Evolutionary conservation across 2,329 filamentous ascomycete genomes (phyloP).

Genomic region (Fusarium sp.): DNA sequence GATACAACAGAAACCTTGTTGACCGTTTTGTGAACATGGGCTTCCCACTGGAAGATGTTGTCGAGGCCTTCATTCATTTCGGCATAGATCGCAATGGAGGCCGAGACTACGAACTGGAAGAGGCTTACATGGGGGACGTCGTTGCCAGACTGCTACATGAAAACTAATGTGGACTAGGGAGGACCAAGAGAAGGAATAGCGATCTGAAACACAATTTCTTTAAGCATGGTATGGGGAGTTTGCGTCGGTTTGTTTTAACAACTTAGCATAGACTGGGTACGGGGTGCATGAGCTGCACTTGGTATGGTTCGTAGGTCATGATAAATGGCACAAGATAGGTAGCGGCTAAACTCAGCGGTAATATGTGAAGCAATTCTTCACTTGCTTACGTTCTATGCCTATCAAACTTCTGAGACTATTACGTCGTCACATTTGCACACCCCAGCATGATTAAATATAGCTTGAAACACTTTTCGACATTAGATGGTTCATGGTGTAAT

Average conservation of each 20-base stretch:
- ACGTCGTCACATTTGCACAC: constrained; percentile 1
- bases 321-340: neutral
- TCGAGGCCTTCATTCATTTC: constrained; percentile 82
- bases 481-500: constrained; percentile 31
- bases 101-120: constrained; percentile 85
- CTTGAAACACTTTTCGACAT: constrained; percentile 36
- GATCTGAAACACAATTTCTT: constrained; percentile 3
- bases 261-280: constrained; percentile 22
- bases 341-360: neutral
- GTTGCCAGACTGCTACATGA: constrained; percentile 87
- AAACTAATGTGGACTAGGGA: constrained; percentile 52
- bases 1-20: constrained; percentile 86
- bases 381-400: neutral
- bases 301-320: neutral
- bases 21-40: constrained; percentile 91
- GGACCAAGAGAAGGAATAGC: constrained; percentile 1
- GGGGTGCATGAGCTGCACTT: neutral
- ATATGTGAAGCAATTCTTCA: neutral
- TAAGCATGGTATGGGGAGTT: constrained; percentile 42
- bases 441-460: neutral
- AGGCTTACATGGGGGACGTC: constrained; percentile 90
- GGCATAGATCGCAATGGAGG: constrained; percentile 83
- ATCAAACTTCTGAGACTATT: neutral
- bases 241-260: constrained; percentile 2
- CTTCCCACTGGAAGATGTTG: constrained; percentile 87